Base-by-base conservation (phyloP, 805 yeast genomes). In the Hanseniaspora guilliermondii region DNA sequence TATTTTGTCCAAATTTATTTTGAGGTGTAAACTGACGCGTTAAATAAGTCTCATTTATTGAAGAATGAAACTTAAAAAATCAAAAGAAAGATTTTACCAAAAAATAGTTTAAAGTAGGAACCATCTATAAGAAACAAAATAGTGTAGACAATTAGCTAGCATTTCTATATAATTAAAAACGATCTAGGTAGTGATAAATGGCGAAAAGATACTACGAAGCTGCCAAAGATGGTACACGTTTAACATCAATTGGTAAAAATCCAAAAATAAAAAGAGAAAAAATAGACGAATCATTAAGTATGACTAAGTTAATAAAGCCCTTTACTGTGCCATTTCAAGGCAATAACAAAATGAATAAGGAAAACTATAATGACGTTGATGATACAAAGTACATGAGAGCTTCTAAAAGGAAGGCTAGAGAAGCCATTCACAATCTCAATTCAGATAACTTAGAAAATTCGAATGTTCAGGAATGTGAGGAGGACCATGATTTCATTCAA, bases 191-290 rank as follows among this genome's bases (percentile, higher is more conserved):
- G 14, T 27, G 12, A 9, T 30, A 30, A 14, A 52, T 52, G 55
- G 55, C 49, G 11, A 52, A 52, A 30, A 52, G 32, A 44, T 52
- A 52, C 21, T 40, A 52, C n/a, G 55, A 52, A 14, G 55, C 55
- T 12, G 8, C 44, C 6, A 49, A 54, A 36, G 53, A 54, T 44
- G 58, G 59, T 72, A 41, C 19, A 11, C 70, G 70, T 53, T 76
- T 73, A 37, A 68, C 81, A 33, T 89, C 88, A 1, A 77, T 81
- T 1, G 91, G 89, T 0, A 85, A 85, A 0, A 84, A 85, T 0
- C 72, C 84, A 0, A 75, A 79, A n/a, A 72, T 74, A 17, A 73
- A 74, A 8, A 73, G 76, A 47, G 70, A 82, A 42, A 81, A 82
- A 7, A 71, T 82, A 22, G 70, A 76, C 17, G 72, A 76, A 21